These are phyloP conservation scores for Lecanicillium sp. DNA, from an alignment of 2,329 filamentous ascomycete genomes.

Conservation along the genomic window DNA sequence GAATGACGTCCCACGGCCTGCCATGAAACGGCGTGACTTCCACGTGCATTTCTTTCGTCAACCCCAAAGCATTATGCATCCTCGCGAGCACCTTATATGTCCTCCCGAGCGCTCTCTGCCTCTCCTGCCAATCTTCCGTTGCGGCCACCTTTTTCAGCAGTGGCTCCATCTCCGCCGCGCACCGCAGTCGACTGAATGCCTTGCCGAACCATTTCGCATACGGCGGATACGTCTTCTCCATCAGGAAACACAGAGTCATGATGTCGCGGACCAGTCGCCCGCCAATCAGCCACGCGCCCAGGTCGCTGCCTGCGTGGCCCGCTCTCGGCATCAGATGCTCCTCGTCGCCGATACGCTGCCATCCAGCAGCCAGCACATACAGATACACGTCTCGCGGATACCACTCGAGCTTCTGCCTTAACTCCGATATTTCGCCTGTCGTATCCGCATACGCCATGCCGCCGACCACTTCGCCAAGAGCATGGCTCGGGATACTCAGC, in stretches of 20 bases:
- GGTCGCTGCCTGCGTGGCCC: conserved; percentile 8
- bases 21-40: neutral
- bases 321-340: conserved; percentile 8
- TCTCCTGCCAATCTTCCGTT: conserved; percentile 4
- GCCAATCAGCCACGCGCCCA: conserved; percentile 5
- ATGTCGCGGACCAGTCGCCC: conserved; percentile 6
- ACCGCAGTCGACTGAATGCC: neutral
- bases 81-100: neutral
- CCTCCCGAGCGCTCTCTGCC: conserved; percentile 1
- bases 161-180: conserved; percentile 4
- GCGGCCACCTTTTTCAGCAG: neutral
- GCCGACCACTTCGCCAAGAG: neutral
- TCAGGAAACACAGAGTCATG: conserved; percentile 7
- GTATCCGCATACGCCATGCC: conserved; percentile 1
- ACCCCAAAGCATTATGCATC: conserved; percentile 6
- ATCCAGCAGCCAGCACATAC: conserved; percentile 7
- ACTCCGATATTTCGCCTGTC: neutral
- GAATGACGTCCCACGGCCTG: conserved; percentile 7
- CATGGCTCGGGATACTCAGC: conserved; percentile 5
- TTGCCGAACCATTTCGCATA: conserved; percentile 12
- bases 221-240: conserved; percentile 6
- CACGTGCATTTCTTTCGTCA: neutral
- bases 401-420: neutral
- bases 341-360: conserved; percentile 9
- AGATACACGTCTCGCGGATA: conserved; percentile 4